phyloP scores from a whole-genome alignment of 169 alveolate genomes.

The Eimeria necatrix region DNA sequence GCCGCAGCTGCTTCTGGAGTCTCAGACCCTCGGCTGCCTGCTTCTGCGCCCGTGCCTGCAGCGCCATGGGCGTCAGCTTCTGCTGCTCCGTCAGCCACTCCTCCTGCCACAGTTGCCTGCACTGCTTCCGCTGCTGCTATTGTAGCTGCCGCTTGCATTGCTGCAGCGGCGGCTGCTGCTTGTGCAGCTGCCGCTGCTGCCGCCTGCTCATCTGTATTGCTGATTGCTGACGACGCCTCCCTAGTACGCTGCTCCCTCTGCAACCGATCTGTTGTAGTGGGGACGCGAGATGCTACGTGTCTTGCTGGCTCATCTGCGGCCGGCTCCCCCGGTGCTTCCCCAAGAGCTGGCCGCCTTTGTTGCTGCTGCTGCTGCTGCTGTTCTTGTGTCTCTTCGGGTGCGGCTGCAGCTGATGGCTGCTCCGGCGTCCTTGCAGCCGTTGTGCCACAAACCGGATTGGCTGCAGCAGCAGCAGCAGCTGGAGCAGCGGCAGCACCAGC shows the following conservation, averaged over 20 bases:
- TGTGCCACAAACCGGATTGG: neutral
- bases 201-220: neutral
- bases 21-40: no score
- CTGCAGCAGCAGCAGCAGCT: conserved; percentile 27
- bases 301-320: neutral
- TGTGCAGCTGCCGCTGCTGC: neutral
- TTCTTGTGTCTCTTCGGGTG: neutral
- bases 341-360: neutral
- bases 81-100: neutral
- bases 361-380: conserved; percentile 57
- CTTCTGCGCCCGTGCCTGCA: neutral
- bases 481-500: neutral
- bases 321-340: no score
- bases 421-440: neutral
- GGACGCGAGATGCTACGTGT: neutral
- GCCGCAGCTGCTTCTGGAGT: neutral
- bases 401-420: neutral
- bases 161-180: neutral
- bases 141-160: neutral
- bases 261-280: neutral
- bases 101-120: neutral
- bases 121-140: conserved; percentile 7
- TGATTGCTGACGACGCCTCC: neutral
- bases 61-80: neutral
- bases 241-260: neutral